Conservation (phyloP, 2,329 filamentous ascomycete species). For the Alternaria sp. region DNA sequence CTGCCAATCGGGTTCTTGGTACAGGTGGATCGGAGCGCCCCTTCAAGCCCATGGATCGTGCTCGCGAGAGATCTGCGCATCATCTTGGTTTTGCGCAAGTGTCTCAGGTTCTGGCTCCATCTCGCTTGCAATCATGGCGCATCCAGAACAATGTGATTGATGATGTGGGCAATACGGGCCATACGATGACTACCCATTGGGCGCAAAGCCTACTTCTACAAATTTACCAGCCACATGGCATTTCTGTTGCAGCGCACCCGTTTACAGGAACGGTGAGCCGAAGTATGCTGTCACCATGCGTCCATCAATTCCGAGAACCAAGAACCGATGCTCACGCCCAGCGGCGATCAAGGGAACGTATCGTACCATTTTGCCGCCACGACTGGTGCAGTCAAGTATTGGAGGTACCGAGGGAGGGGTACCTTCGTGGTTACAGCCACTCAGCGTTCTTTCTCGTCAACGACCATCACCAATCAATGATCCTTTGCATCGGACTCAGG, state of each 20-base stretch:
- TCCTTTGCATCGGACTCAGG: constrained; percentile 16
- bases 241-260: background rate
- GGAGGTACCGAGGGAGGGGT: constrained; percentile 27
- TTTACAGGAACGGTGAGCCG: background rate
- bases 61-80: constrained; percentile 23
- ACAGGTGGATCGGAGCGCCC: constrained; percentile 17
- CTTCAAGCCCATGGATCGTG: constrained; percentile 18
- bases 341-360: constrained; percentile 10
- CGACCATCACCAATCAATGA: constrained; percentile 12
- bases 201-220: background rate
- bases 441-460: constrained; percentile 5
- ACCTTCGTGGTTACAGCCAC: constrained; percentile 19
- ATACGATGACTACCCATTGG: background rate
- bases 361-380: constrained; percentile 28
- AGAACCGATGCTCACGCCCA: constrained; percentile 10
- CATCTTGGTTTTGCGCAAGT: constrained; percentile 20
- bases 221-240: constrained; percentile 4
- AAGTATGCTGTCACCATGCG: constrained; percentile 23
- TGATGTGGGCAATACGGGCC: constrained; percentile 3
- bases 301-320: constrained; percentile 13
- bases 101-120: constrained; percentile 27
- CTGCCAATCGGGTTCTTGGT: constrained; percentile 18
- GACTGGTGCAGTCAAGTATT: constrained; percentile 23
- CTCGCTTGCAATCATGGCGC: constrained; percentile 12
- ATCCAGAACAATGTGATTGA: background rate